Evolutionary conservation across 2,329 filamentous ascomycete genomes (phyloP).

Genomic region (Dactylellina leptospora): DNA sequence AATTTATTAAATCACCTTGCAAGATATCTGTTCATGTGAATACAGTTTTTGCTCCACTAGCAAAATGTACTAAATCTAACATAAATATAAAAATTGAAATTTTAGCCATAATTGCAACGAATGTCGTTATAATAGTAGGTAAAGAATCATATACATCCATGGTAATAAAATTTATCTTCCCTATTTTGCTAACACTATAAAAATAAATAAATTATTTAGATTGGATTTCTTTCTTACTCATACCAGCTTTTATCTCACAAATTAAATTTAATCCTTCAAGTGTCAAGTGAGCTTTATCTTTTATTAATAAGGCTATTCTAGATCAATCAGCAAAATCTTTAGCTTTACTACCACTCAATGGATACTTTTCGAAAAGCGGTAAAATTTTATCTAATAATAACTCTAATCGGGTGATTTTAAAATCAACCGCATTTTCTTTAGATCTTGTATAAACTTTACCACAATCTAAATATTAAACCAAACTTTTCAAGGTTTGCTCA

Average conservation of each 20-base stretch:
- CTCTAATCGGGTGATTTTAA: slow-evolving; percentile 28
- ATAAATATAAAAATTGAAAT: no score
- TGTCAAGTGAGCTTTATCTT: slow-evolving; percentile 53
- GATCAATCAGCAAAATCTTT: slow-evolving; percentile 42
- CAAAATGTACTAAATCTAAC: no score
- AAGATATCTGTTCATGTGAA: no score
- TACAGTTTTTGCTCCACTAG: no score
- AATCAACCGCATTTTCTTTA: slow-evolving; percentile 27
- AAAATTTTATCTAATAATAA: slow-evolving; percentile 40
- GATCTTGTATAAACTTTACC: slow-evolving; percentile 15
- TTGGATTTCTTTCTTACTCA: slow-evolving; percentile 40
- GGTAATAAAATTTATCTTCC: slow-evolving; percentile 32
- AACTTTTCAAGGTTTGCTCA: slow-evolving; percentile 31
- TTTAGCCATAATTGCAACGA: no score
- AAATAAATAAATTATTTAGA: slow-evolving; percentile 40
- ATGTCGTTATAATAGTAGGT: no score
- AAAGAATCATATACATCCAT: no score
- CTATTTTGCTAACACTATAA: slow-evolving; percentile 29
- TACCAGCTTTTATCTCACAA: slow-evolving; percentile 39
- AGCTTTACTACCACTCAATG: slow-evolving; percentile 40
- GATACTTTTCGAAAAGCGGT: slow-evolving; percentile 42
- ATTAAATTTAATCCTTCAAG: slow-evolving; percentile 52
- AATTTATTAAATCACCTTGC: no score
- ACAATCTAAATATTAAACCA: slow-evolving; percentile 39
- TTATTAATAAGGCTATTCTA: slow-evolving; percentile 36